Evolutionary conservation across 257 asterid genomes (phyloP), one percentile per base, ranked within the genome.

Genomic region (Avicennia marina): DNA sequence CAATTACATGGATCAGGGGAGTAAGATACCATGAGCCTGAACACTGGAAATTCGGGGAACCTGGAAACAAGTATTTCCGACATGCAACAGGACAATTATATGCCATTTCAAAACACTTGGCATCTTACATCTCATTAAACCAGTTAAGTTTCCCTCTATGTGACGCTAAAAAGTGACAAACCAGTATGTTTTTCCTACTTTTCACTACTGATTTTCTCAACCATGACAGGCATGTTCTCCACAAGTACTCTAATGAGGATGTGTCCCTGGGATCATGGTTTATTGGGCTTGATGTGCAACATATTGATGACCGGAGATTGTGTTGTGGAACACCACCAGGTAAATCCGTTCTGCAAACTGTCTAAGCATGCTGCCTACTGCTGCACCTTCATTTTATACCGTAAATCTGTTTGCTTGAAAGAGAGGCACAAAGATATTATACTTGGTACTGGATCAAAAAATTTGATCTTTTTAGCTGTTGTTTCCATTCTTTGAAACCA

Each of bases 241-340:
- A 90, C 77, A 90, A 87, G 78, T 90, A 75, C 72, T 95, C 96
- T n/a, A 90, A 90, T 21, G 98, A 90, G 74, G 98, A 90, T 50
- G 98, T 90, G 10, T 87, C 98, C 6, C 42, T 90, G 22, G 98
- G 98, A 44, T 69, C 98, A 16, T 90, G 98, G 98, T 90, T 90
- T 57, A 87, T 90, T 21, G 98, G 98, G 17, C 90, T 90, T 17
- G 96, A 90, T 5, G 98, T 90, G 26, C 75, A 60, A 7, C 98
- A 90, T 16, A 57, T 87, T 40, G 96, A 90, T 58, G 96, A 90
- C 56, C 79, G 96, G 13, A 77, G 98, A 78, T 53, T 90, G 72
- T 90, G 98, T 47, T 90, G 98, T 65, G 98, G 98, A 20, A 90
- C 98, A 32, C 90, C 84, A 2, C 95, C 98, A 0, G 94, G 97